Conservation (phyloP, 345 rosid genomes). For the Trapa incisa region DNA sequence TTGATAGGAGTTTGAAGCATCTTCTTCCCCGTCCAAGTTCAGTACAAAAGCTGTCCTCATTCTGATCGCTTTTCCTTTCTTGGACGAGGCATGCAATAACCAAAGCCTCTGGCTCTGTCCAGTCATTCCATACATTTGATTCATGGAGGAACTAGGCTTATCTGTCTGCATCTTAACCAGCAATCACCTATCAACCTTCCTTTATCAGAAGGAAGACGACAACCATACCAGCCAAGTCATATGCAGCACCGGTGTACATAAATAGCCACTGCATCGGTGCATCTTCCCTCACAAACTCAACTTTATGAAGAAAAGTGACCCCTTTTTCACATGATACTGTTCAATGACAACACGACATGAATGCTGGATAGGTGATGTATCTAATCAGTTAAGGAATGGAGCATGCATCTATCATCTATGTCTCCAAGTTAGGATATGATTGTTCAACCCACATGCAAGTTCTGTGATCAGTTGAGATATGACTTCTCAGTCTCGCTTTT, state of each 20-base stretch:
- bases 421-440: background rate
- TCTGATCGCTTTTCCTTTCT: background rate
- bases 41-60: background rate
- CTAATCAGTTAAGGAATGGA: background rate
- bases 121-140: no score
- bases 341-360: no score
- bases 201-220: background rate
- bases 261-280: no score
- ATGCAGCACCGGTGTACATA: background rate
- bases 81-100: background rate
- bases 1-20: background rate
- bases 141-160: background rate
- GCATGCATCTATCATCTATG: background rate
- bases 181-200: background rate
- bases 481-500: constrained; percentile 15
- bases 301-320: no score
- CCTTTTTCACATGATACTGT: no score
- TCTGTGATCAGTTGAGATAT: background rate
- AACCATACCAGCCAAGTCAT: background rate
- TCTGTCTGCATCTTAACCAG: background rate
- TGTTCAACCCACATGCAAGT: background rate
- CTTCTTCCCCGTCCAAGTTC: background rate
- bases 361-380: no score
- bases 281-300: no score
- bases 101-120: background rate